Conservation (phyloP, 1,284 basidiomycete species). For the Chiua sp. region DNA sequence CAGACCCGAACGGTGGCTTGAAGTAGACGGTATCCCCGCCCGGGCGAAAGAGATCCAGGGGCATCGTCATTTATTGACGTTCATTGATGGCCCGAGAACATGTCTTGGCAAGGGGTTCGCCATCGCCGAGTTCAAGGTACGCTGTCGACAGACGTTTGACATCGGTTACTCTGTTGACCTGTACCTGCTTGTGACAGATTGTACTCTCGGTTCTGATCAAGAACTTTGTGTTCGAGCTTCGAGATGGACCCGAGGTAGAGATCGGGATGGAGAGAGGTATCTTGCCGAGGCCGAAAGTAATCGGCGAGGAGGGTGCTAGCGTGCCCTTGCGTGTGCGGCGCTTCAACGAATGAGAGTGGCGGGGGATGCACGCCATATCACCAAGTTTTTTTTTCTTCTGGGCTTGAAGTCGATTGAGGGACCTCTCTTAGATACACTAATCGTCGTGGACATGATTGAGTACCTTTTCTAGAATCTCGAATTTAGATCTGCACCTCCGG, state of each 20-base stretch:
- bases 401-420: too few relatives aligned
- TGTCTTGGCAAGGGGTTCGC: slow-evolving; percentile 41
- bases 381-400: too few relatives aligned
- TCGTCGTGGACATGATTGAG: too few relatives aligned
- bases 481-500: too few relatives aligned
- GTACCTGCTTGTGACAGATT: slow-evolving; percentile 36
- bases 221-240: slow-evolving; percentile 52
- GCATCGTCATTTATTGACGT: slow-evolving; percentile 34
- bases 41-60: slow-evolving; percentile 31
- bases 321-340: slow-evolving; percentile 47
- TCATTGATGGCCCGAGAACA: slow-evolving; percentile 35
- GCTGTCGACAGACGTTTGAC: background rate
- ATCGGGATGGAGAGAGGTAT: slow-evolving; percentile 43
- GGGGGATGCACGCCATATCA: too few relatives aligned
- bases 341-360: slow-evolving; percentile 12
- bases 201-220: slow-evolving; percentile 52
- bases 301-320: slow-evolving; percentile 43
- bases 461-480: too few relatives aligned
- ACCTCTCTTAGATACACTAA: too few relatives aligned
- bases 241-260: slow-evolving; percentile 44
- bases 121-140: slow-evolving; percentile 38
- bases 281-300: slow-evolving; percentile 50
- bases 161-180: too few relatives aligned
- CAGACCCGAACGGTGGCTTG: slow-evolving; percentile 47
- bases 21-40: slow-evolving; percentile 22